Conservation (phyloP, 2,329 filamentous ascomycete species). For the Parafenestella ontariensis region DNA sequence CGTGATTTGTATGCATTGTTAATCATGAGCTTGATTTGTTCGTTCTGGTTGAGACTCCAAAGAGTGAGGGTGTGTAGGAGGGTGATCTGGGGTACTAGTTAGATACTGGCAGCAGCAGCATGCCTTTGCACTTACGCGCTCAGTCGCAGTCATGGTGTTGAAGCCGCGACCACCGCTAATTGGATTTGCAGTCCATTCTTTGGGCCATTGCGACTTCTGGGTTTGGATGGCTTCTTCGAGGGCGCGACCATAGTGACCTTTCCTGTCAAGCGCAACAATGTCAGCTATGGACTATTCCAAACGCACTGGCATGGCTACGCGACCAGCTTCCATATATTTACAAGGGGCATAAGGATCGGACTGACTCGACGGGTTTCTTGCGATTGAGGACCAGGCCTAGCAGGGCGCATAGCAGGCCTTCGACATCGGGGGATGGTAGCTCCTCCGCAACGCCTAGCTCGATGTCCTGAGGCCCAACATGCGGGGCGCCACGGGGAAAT, state of each 20-base stretch:
- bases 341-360: slow-evolving; percentile 33
- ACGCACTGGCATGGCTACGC: slow-evolving; percentile 14
- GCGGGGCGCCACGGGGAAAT: slow-evolving; percentile 84
- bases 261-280: slow-evolving; percentile 61
- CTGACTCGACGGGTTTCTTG: slow-evolving; percentile 98
- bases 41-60: slow-evolving; percentile 90
- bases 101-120: slow-evolving; percentile 18
- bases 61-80: slow-evolving; percentile 82
- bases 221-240: slow-evolving; percentile 89
- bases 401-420: slow-evolving; percentile 87
- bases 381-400: slow-evolving; percentile 89
- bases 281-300: slow-evolving; percentile 33
- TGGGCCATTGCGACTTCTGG: slow-evolving; percentile 88
- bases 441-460: slow-evolving; percentile 83
- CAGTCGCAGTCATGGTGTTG: slow-evolving; percentile 77
- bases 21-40: slow-evolving; percentile 79
- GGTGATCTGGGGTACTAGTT: slow-evolving; percentile 67
- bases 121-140: slow-evolving; percentile 69
- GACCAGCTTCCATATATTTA: slow-evolving; percentile 23
- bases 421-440: slow-evolving; percentile 81
- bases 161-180: slow-evolving; percentile 82
- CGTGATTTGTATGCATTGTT: slow-evolving; percentile 67
- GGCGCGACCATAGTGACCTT: slow-evolving; percentile 90
- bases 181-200: slow-evolving; percentile 84
- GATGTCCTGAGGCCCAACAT: slow-evolving; percentile 94